Evolutionary conservation across 345 rosid species (phyloP).

Genomic region (Eucalyptus marginata): DNA sequence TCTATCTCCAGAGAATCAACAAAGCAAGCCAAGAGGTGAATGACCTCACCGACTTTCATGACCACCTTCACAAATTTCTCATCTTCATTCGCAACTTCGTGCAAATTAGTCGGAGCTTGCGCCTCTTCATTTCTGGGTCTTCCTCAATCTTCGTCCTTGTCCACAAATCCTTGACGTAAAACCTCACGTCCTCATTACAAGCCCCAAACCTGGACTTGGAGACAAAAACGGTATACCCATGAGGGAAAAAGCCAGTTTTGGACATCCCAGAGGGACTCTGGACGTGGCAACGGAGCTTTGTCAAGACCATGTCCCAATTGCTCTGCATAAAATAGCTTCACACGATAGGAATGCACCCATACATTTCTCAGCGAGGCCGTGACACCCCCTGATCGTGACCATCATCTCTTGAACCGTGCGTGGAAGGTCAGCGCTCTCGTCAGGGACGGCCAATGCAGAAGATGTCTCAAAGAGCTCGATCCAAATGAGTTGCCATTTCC

Average conservation of each 20-base stretch:
- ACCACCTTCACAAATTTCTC: conserved; percentile 49
- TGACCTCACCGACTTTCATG: no score
- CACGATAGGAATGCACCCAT: conserved; percentile 33
- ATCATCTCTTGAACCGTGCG: conserved; percentile 27
- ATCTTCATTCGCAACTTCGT: conserved; percentile 44
- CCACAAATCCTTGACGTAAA: conserved; percentile 56
- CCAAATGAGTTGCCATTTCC: no score
- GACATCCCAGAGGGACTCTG: conserved; percentile 48
- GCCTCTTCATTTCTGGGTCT: conserved; percentile 67
- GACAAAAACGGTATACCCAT: conserved; percentile 65
- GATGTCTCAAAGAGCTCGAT: no score
- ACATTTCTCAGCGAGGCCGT: conserved; percentile 62
- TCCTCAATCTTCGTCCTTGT: conserved; percentile 45
- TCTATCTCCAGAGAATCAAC: conserved; percentile 40
- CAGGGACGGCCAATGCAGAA: conserved; percentile 17
- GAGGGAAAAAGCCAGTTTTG: conserved; percentile 49
- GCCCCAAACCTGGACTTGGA: no score
- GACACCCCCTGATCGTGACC: conserved; percentile 29
- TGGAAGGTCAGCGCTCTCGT: conserved; percentile 22
- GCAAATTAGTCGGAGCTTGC: conserved; percentile 40
- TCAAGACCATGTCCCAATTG: conserved; percentile 52
- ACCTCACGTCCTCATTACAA: background rate
- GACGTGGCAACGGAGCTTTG: conserved; percentile 36
- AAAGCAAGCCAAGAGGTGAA: conserved; percentile 25
- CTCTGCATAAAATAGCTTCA: conserved; percentile 83